Conservation (phyloP, 116 monocot genomes). For the Thalassia testudinum region DNA sequence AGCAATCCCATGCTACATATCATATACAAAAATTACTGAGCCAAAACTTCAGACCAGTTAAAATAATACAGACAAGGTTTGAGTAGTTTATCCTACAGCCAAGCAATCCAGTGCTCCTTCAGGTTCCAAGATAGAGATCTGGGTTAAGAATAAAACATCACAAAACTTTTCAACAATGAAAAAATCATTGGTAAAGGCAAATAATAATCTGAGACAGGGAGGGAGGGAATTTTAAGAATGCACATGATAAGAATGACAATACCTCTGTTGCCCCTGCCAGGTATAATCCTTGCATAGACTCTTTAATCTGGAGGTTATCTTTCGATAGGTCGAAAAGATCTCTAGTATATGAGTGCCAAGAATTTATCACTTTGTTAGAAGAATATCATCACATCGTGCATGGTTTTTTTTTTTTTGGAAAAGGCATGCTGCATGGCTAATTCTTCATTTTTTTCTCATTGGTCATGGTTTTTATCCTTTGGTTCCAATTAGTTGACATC, state of each 20-base stretch:
- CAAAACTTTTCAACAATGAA: background rate
- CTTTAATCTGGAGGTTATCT: slow-evolving; percentile 79
- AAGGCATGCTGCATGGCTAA: background rate
- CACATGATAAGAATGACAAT: background rate
- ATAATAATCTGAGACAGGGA: too few relatives aligned
- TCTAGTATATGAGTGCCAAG: slow-evolving; percentile 13
- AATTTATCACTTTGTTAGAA: background rate
- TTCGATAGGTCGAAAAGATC: slow-evolving; percentile 90
- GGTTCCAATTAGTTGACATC: background rate
- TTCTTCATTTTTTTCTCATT: too few relatives aligned
- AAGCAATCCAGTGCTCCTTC: slow-evolving; percentile 53
- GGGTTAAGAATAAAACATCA: slow-evolving; percentile 1
- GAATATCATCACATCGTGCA: background rate
- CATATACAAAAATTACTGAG: slow-evolving; percentile 5
- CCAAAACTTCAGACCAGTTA: background rate
- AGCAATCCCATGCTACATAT: slow-evolving; percentile 63
- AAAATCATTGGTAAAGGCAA: too few relatives aligned
- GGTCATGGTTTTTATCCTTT: too few relatives aligned
- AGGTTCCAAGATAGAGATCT: slow-evolving; percentile 37
- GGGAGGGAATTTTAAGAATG: background rate
- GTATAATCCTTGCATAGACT: slow-evolving; percentile 57
- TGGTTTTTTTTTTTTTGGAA: background rate
- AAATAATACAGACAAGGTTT: background rate
- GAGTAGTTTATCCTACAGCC: slow-evolving; percentile 26
- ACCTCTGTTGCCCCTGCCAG: slow-evolving; percentile 77